Conservation (phyloP, 257 asterid species). For the Osmanthus fragrans region DNA sequence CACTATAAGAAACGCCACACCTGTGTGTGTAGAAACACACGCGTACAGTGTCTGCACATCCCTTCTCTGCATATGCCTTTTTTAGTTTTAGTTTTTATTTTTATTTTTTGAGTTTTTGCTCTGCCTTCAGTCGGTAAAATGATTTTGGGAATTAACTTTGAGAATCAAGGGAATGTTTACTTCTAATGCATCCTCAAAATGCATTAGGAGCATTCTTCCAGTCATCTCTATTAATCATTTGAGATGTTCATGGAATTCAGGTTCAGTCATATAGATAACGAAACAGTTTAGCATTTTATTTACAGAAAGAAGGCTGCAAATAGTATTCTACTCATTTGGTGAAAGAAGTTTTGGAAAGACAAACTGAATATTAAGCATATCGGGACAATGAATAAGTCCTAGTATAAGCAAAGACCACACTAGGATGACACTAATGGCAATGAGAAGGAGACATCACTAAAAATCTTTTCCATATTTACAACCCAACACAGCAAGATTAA, state of each 20-base stretch:
- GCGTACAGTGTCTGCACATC: too few relatives aligned
- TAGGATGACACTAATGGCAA: not conserved
- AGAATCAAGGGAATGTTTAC: not conserved
- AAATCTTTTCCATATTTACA: not conserved
- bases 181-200: constrained; percentile 5
- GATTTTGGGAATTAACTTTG: not conserved
- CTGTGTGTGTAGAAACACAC: too few relatives aligned
- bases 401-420: not conserved
- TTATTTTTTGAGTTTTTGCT: not conserved
- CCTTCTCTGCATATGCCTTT: not conserved
- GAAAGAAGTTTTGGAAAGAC: not conserved
- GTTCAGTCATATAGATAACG: not conserved
- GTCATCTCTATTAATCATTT: not conserved
- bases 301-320: not conserved
- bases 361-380: not conserved
- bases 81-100: too few relatives aligned
- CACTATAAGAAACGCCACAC: not conserved
- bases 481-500: not conserved
- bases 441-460: not conserved
- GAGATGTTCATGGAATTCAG: not conserved
- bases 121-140: not conserved
- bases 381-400: not conserved
- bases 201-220: not conserved
- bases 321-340: not conserved
- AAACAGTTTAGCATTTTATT: not conserved